These are phyloP conservation scores for Annulohypoxylon nitens DNA, from an alignment of 495 filamentous ascomycete species.

Conservation along the genomic window DNA sequence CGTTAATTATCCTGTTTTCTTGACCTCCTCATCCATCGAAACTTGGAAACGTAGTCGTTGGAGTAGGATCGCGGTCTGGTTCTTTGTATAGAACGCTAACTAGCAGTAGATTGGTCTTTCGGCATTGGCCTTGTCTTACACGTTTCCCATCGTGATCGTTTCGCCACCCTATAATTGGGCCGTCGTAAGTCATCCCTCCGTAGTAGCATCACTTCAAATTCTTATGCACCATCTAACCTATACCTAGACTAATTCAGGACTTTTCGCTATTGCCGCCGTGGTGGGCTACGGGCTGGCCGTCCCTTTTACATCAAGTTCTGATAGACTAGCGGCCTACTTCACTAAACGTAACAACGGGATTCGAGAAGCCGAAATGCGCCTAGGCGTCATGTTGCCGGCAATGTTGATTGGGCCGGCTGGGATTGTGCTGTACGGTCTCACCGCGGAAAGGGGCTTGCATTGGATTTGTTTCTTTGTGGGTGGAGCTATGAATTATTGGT, in stretches of 20 bases:
- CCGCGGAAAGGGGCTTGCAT: slow-evolving; percentile 65
- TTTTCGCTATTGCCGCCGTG: slow-evolving; percentile 66
- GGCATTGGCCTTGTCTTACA: slow-evolving; percentile 70
- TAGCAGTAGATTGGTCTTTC: slow-evolving; percentile 67
- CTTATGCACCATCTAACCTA: not conserved
- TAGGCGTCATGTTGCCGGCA: slow-evolving; percentile 67
- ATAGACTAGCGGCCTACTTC: slow-evolving; percentile 67
- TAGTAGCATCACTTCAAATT: not conserved
- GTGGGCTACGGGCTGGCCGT: slow-evolving; percentile 67
- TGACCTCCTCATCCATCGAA: not conserved
- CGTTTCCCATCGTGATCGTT: slow-evolving; percentile 69
- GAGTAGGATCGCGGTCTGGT: not conserved
- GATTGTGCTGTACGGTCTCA: slow-evolving; percentile 68
- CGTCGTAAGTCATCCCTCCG: slow-evolving; percentile 35
- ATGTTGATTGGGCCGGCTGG: slow-evolving; percentile 68
- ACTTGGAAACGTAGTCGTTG: not conserved
- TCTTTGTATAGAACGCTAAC: slow-evolving; percentile 20
- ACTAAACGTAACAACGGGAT: slow-evolving; percentile 68
- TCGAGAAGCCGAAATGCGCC: slow-evolving; percentile 73
- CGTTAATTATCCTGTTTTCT: not conserved
- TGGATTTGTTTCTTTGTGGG: slow-evolving; percentile 70
- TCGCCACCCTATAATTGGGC: slow-evolving; percentile 70
- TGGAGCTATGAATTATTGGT: slow-evolving; percentile 65
- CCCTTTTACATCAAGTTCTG: slow-evolving; percentile 68
- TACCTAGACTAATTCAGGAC: slow-evolving; percentile 64